Base-by-base conservation (phyloP, 2,329 filamentous ascomycete species). In the Ceratocystis cubensis region DNA sequence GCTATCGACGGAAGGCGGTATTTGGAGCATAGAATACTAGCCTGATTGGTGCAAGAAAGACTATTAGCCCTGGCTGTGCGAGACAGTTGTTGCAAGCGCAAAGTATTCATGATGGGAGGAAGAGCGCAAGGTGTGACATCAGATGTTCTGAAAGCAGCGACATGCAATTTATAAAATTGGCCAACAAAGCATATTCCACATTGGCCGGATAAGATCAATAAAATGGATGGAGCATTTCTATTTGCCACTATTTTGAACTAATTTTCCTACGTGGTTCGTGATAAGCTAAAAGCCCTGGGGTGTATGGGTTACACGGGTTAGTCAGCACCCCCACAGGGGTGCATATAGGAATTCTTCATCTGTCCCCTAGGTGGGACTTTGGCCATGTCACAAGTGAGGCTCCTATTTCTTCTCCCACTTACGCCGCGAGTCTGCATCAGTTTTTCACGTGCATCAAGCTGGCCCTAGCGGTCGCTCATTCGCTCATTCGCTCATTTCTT, bases 401-500 rank as follows among this genome's bases (percentile, higher is more conserved):
- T 59, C 56, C 56, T 44, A 13, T 65, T 65, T 65, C 17, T 45
- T 45, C 30, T 57, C 46, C 44, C n/a, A 37, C 37, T 56, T 33
- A 46, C 46, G 46, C 20, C 48, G 56, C 15, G 46, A 41, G 56
- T 28, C 45, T 44, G 53, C 37, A 30, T 53, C 59, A 25, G 37
- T 20, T 8, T 57, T 44, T 44, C 3, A 5, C 37, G 22, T n/a
- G 25, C 45, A n/a, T 66, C 57, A 22, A 41, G 20, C 25, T 41
- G 65, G 33, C 45, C 64, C 46, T 61, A 57, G 53, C 41, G 64
- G 64, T 50, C 22, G 57, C 44, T 20, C 30, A 46, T 45, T 20
- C 15, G 33, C 6, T 59, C 61, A 28, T 61, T 20, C 37, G 17
- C 5, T 33, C 22, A 28, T 13, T 25, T 6, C 44, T 45, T 30